Percentiles rank a stretch among this genome's conserved stretches.
phyloP scores from a whole-genome alignment of 768 basidiomycete species.

The Boletus bicolor region DNA sequence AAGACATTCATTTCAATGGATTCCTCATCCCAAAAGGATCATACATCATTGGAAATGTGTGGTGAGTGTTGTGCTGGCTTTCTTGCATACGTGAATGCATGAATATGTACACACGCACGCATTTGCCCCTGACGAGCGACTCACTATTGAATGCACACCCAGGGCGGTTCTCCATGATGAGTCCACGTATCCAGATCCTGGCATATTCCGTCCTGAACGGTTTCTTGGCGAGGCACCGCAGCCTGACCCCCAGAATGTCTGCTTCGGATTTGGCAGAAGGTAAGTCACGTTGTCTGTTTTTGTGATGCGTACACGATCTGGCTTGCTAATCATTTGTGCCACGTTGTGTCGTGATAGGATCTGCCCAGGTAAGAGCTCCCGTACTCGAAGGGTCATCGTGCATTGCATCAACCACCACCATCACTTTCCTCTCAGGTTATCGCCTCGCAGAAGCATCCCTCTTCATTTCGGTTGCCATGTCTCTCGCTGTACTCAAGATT shows the following conservation, averaged over 20 bases:
- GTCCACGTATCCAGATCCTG: constrained; percentile 33
- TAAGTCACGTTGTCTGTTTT: not conserved
- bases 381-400: not conserved
- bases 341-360: constrained; percentile 1
- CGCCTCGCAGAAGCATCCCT: constrained; percentile 28
- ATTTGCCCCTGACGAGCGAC: not conserved
- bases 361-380: constrained; percentile 16
- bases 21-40: constrained; percentile 26
- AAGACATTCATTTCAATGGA: constrained; percentile 19
- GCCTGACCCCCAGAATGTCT: constrained; percentile 12
- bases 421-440: constrained; percentile 15
- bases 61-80: constrained; percentile 15
- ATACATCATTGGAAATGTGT: constrained; percentile 20
- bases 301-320: too few species aligned
- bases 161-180: constrained; percentile 55
- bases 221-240: constrained; percentile 23
- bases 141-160: not conserved
- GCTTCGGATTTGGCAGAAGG: constrained; percentile 33
- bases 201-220: constrained; percentile 33
- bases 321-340: not conserved
- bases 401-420: not conserved
- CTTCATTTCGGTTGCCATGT: constrained; percentile 30
- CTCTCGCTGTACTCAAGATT: constrained; percentile 45
- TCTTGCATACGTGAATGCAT: not conserved
- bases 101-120: not conserved